Evolutionary conservation across 371 early-diverging fungal species (phyloP).

Genomic region (Funneliformis caledonium): DNA sequence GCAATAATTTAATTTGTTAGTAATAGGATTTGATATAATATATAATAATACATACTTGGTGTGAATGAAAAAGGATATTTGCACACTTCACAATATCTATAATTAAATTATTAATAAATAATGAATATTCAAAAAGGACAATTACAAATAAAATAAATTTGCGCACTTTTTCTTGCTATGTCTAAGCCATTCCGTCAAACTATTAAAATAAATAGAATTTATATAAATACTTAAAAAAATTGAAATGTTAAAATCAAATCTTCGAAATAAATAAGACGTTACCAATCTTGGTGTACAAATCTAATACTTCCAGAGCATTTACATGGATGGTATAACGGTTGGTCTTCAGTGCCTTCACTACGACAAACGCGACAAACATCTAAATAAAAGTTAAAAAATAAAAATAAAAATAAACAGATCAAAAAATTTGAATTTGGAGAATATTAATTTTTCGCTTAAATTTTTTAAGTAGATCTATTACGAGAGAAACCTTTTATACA

Average conservation of each 20-base stretch:
- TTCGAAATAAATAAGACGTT: conserved; percentile 39
- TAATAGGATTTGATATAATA: background rate
- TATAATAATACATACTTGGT: conserved; percentile 62
- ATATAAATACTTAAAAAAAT: conserved; percentile 27
- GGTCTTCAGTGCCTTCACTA: conserved; percentile 71
- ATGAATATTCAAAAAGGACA: background rate
- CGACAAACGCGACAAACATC: conserved; percentile 94
- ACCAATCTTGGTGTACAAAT: conserved; percentile 91
- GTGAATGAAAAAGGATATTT: conserved; percentile 84
- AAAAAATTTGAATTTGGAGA: background rate
- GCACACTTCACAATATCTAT: conserved; percentile 89
- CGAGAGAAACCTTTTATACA: background rate
- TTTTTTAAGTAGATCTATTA: background rate
- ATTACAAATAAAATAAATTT: conserved; percentile 1
- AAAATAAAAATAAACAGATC: background rate
- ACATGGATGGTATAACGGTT: conserved; percentile 92
- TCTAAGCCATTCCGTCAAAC: conserved; percentile 86
- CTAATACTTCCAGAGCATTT: conserved; percentile 93
- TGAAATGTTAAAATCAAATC: background rate
- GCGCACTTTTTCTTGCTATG: conserved; percentile 80
- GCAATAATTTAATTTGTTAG: no score
- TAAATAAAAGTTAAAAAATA: conserved; percentile 18
- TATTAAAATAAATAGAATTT: conserved; percentile 39
- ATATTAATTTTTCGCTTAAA: background rate
- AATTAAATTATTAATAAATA: conserved; percentile 24